Evolutionary conservation across 495 filamentous ascomycete species (phyloP), one percentile per base, ranked within the genome.

Genomic region (Neurospora sp.): DNA sequence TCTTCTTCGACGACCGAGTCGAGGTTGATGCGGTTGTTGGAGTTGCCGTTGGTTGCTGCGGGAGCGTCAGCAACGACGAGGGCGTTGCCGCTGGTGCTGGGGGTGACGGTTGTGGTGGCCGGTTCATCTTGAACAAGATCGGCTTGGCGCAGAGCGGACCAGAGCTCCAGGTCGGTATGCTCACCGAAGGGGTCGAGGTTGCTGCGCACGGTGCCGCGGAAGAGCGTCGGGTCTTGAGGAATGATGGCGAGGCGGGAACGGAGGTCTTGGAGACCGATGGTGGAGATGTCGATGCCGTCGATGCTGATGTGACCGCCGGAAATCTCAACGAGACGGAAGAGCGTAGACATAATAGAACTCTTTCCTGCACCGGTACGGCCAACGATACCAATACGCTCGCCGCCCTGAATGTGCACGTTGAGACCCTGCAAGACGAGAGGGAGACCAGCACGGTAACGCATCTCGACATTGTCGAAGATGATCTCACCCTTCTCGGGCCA

Each of bases 311-410:
- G 87, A n/a, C 95, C 95, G 0, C 88, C 89, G 0, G 89, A 92
- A 7, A 98, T 84, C 80, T 97, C 95, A 3, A 94, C 92, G 0
- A 98, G 86, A 0, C 95, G 92, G 88, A 99, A 98, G 4, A 99
- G 85, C 1, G 94, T 92, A 69, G 90, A 90, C 93, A 97, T 97
- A 85, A 99, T 97, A 74, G 89, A 92, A 59, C 92, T 95, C 83
- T 99, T 99, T 39, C 95, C 95, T 0, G 96, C 96, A 7, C 95
- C 95, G 0, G 95, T 99, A 23, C 96, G 90, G 3, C 95, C 95
- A 39, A 99, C 93, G 71, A 99, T 92, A 18, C 96, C 95, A 72
- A 99, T 94, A 35, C 94, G 89, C 84, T 97, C 94, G 69, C 96
- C 96, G 20, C 92, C 94, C 18, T 80, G 82, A 18, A 99, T 87